Conservation (phyloP, 768 basidiomycete genomes). For the Mycena vulgaris region DNA sequence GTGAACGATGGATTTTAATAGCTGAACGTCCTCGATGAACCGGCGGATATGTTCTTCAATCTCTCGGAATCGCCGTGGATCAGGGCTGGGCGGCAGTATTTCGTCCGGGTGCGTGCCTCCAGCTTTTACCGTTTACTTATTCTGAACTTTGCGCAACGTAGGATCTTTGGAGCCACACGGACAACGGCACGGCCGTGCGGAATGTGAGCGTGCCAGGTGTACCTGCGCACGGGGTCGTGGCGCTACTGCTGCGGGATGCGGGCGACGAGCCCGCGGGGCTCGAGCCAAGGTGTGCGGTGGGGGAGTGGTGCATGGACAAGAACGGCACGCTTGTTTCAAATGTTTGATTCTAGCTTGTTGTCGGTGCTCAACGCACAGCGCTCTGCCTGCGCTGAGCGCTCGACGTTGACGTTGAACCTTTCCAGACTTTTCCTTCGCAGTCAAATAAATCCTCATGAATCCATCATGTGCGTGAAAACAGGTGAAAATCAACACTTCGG, state of each 20-base stretch:
- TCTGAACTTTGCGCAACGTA: slow-evolving; percentile 42
- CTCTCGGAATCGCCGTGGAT: slow-evolving; percentile 82
- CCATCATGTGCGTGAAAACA: too few species aligned
- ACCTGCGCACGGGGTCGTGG: slow-evolving; percentile 79
- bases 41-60: slow-evolving; percentile 72
- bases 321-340: slow-evolving; percentile 63
- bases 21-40: slow-evolving; percentile 73
- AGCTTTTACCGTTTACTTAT: not conserved
- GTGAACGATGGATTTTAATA: too few species aligned
- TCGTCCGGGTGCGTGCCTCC: slow-evolving; percentile 66
- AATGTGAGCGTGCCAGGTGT: slow-evolving; percentile 69
- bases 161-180: slow-evolving; percentile 83
- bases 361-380: too few species aligned
- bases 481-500: too few species aligned
- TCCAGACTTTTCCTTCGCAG: too few species aligned
- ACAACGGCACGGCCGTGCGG: slow-evolving; percentile 77
- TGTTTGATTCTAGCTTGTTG: too few species aligned
- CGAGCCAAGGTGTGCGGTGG: slow-evolving; percentile 69
- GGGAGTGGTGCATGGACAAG: slow-evolving; percentile 71
- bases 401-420: too few species aligned
- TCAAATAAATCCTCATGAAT: too few species aligned
- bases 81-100: slow-evolving; percentile 74
- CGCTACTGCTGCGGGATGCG: slow-evolving; percentile 74
- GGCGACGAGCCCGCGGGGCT: slow-evolving; percentile 76
- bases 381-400: too few species aligned